phyloP scores from a whole-genome alignment of 2,329 filamentous ascomycete genomes.

The Dothistroma septosporum region DNA sequence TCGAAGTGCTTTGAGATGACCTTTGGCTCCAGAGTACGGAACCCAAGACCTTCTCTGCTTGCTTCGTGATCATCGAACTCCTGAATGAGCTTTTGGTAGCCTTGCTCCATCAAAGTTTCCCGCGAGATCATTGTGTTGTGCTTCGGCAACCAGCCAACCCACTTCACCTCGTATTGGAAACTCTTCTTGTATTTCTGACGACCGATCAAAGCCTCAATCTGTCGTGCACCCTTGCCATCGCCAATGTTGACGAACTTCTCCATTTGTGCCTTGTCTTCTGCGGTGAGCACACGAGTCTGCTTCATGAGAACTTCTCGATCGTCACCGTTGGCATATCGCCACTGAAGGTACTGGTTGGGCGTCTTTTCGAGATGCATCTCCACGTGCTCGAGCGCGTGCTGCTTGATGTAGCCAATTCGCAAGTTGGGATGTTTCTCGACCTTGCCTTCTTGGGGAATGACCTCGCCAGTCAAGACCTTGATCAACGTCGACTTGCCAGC shows the following conservation, averaged over 20 bases:
- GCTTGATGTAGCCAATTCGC: slow-evolving; percentile 99
- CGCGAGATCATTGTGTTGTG: slow-evolving; percentile 88
- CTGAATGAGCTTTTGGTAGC: slow-evolving; percentile 90
- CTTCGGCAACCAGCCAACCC: slow-evolving; percentile 83
- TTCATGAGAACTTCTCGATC: slow-evolving; percentile 97
- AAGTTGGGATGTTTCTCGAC: slow-evolving; percentile 99
- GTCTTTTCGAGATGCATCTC: slow-evolving; percentile 99
- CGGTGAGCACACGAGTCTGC: slow-evolving; percentile 86
- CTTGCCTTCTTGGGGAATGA: slow-evolving; percentile 74
- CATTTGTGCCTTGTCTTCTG: slow-evolving; percentile 83
- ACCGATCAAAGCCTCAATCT: slow-evolving; percentile 85
- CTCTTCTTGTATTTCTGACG: slow-evolving; percentile 99
- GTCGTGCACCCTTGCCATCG: slow-evolving; percentile 72
- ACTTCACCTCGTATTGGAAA: slow-evolving; percentile 98
- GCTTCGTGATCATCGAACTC: slow-evolving; percentile 99
- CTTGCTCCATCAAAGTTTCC: slow-evolving; percentile 79
- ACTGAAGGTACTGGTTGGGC: slow-evolving; percentile 96
- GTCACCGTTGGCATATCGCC: slow-evolving; percentile 95
- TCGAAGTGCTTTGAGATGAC: slow-evolving; percentile 98
- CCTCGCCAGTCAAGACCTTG: slow-evolving; percentile 92
- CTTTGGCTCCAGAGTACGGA: slow-evolving; percentile 86
- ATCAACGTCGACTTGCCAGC: slow-evolving; percentile 97
- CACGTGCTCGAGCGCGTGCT: slow-evolving; percentile 97
- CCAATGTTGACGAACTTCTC: slow-evolving; percentile 81
- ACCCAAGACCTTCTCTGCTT: slow-evolving; percentile 95